Conservation (phyloP, 2,329 filamentous ascomycete species). For the Hypoxylon rubiginosum region DNA sequence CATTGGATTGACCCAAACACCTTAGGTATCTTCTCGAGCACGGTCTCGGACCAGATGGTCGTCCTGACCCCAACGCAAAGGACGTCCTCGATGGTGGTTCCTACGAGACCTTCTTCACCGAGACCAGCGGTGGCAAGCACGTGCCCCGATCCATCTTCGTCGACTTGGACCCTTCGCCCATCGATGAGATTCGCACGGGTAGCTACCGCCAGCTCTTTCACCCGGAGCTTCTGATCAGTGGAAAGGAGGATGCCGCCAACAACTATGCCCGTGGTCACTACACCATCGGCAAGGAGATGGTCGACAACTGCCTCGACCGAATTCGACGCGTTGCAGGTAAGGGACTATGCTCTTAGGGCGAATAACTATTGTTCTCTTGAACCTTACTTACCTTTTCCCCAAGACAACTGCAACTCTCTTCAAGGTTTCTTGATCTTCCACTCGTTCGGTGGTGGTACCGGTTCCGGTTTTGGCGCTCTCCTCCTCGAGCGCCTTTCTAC, state of each 20-base stretch:
- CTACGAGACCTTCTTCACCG: constrained; percentile 80
- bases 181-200: constrained; percentile 80
- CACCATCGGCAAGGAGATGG: constrained; percentile 82
- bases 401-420: constrained; percentile 79
- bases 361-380: neutral
- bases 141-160: constrained; percentile 80
- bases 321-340: constrained; percentile 77
- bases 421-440: constrained; percentile 82
- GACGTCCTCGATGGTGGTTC: constrained; percentile 73
- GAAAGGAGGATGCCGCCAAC: constrained; percentile 83
- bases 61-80: constrained; percentile 71
- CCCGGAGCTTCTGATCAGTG: constrained; percentile 78
- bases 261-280: constrained; percentile 84
- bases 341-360: constrained; percentile 52
- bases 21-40: constrained; percentile 79
- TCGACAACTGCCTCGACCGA: constrained; percentile 77
- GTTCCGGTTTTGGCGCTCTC: constrained; percentile 79
- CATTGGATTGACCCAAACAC: constrained; percentile 16
- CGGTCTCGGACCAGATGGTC: constrained; percentile 75
- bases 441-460: constrained; percentile 80
- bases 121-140: constrained; percentile 79
- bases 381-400: constrained; percentile 37
- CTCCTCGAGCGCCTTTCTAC: constrained; percentile 79
- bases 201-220: constrained; percentile 78
- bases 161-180: constrained; percentile 79